A percentile compares a stretch with the other conserved stretches of the same genome.
These are phyloP conservation scores for Salix exigua DNA, from an alignment of 345 rosid species.

Conservation along the genomic window DNA sequence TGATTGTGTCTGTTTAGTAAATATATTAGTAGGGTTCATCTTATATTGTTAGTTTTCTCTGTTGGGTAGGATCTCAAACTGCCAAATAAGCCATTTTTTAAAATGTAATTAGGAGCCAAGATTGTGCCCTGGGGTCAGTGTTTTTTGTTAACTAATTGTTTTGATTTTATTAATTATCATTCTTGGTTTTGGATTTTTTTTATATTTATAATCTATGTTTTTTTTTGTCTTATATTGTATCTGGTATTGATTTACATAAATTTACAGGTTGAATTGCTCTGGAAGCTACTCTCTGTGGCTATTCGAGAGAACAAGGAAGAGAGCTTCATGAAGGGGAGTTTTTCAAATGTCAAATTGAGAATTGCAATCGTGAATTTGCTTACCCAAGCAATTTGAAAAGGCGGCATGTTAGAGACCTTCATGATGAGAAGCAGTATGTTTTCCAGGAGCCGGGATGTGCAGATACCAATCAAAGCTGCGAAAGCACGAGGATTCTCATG, in stretches of 20 bases:
- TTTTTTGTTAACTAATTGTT: not conserved
- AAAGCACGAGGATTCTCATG: constrained; percentile 78
- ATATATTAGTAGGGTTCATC: not conserved
- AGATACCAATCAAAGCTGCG: constrained; percentile 49
- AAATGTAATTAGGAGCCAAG: not conserved
- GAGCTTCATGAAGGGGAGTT: constrained; percentile 72
- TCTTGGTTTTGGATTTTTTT: not conserved
- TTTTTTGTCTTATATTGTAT: not conserved
- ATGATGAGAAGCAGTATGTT: constrained; percentile 37
- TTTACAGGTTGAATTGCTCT: not conserved
- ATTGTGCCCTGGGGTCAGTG: not conserved
- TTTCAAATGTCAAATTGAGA: constrained; percentile 60
- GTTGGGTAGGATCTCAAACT: no score
- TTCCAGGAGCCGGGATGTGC: constrained; percentile 73
- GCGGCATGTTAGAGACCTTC: constrained; percentile 50
- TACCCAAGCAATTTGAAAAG: constrained; percentile 52
- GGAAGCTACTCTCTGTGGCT: not conserved
- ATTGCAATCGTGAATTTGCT: constrained; percentile 47
- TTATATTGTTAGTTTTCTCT: not conserved
- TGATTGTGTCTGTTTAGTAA: not conserved
- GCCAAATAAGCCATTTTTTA: no score
- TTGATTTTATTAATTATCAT: not conserved
- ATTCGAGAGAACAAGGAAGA: constrained; percentile 36
- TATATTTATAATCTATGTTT: not conserved
- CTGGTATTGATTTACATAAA: not conserved